Evolutionary conservation across 768 basidiomycete species (phyloP), one percentile per base, ranked within the genome.

Genomic region (Leccinum olivaceopallidum): DNA sequence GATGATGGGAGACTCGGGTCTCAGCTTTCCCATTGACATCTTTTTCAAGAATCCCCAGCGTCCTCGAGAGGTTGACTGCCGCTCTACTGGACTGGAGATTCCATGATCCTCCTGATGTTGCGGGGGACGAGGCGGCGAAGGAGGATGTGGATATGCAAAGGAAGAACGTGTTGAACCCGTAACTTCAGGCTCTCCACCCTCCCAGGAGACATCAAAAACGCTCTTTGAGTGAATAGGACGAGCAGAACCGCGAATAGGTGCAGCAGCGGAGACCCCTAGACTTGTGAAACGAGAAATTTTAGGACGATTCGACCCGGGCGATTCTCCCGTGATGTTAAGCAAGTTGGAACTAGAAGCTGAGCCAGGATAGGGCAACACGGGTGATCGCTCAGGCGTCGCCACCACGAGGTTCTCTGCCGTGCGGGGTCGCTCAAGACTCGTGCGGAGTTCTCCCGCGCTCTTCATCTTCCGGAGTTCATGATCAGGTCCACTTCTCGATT

Each of bases 1-100:
- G 50, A 60, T 28, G 3, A 61, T 68, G 30, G 86, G 81, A 16
- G 81, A 74, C 52, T 92, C 91, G n/a, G 77, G 64, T 67, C 85
- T 86, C 78, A 96, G 89, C 74, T 90, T 93, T 14, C 94, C 89
- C 93, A 95, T 96, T 6, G 94, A 96, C 94, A 98, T 97, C 78
- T 98, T 98, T 78, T 95, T 94, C 60, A 98, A 78, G 78, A 98
- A 96, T 4, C 95, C 94, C 95, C 95, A 96, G 58, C 92, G 87
- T 56, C 87, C 86, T 73, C 75, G 72, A 42, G 71, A 58, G 32
- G 57, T 22, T 24, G 54, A 49, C 56, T 65, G 73, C 2, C 67
- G 66, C 24, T 76, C 75, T 53, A 55, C 44, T 20, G 71, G 71
- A 36, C 69, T 65, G 5, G 67, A 63, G 5, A 58, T 62, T 20